Evolutionary conservation across 108 stramenopile genomes (phyloP), one percentile per base, ranked within the genome.

Genomic region (Thalassiosira profunda): DNA sequence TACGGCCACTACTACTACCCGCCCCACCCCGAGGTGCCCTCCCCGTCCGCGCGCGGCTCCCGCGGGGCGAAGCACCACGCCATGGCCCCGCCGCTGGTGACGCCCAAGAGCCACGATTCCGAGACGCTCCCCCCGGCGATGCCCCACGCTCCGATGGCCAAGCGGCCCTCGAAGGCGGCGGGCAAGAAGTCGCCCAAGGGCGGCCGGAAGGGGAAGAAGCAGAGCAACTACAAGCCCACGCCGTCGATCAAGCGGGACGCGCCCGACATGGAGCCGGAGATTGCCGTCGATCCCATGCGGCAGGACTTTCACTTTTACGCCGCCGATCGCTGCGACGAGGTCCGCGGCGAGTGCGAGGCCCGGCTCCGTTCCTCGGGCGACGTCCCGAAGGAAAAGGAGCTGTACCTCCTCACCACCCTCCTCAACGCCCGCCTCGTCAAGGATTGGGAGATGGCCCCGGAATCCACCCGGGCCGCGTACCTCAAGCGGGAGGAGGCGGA

Each of bases 261-360:
- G 6, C 62, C 42, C 12, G 73, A 68, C 28, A 58, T 43, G 30
- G 49, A 48, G 34, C 66, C 74, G n/a, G 78, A 79, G 20, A 58
- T 60, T 23, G 38, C 53, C 54, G 91, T 95, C 33, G 80, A 85
- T 34, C 93, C 93, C 34, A 95, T 95, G 74, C 77, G 82, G 66
- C 79, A 91, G 26, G 93, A 92, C 52, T 95, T 92, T 84, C 87
- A 90, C 45, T 92, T 90, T 46, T 95, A 87, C 56, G 84, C 84
- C 47, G 58, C 67, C 35, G 85, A 89, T 34, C 72, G 76, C 30
- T 59, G 59, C 37, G 69, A 76, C 4, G 30, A 76, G 57, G 60
- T 74, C 38, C 43, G 66, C 15, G 51, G 43, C 9, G 46, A 67
- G 5, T 86, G 86, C 38, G 80, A 86, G 45, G 62, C 66, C 33